Evolutionary conservation across 805 yeast genomes (phyloP), one percentile per base, ranked within the genome.

Genomic region (Lachancea sp.): DNA sequence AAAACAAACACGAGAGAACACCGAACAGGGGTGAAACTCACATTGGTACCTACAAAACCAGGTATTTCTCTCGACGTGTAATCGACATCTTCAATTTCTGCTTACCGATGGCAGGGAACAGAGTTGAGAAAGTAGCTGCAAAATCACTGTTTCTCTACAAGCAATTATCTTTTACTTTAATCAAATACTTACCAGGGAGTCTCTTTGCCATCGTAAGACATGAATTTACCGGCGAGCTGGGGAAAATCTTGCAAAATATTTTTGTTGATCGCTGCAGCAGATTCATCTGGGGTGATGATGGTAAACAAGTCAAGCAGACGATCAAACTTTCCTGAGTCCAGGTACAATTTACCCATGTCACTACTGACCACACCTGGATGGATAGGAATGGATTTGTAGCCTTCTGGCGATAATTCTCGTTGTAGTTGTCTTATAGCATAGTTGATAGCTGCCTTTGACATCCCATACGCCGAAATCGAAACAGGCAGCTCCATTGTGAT

Each of bases 361-460:
- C 67, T 63, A 12, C 39, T n/a, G 11, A 69, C 70, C 11, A 56
- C 25, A 28, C 73, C 72, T 0, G 74, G 74, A 37, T 65, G 67
- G 11, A 66, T 11, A 9, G 66, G 47, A 17, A 64, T 45, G 29
- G 60, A 53, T 8, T 50, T 56, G 41, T 55, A 62, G 1, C 54
- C 60, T 24, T 60, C 55, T 1, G 33, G 28, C 11, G 40, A 43
- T 24, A 55, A 36, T 38, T 66, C 68, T 23, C 17, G 12, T 29
- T 60, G 46, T 28, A 67, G 26, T 17, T 55, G 54, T 29, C 46
- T 54, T 8, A 50, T 50, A 12, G 58, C 43, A 48, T 51, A 60
- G 53, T 67, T 65, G 42, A 65, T 45, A 1, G 67, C 71, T 8
- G 69, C 65, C 48, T 68, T 67, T 6, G 68, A 59, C 29, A 49